A percentile compares a stretch with the other conserved stretches of the same genome.
phyloP scores from a whole-genome alignment of 2,329 filamentous ascomycete species.

The Trichoderma sp. region DNA sequence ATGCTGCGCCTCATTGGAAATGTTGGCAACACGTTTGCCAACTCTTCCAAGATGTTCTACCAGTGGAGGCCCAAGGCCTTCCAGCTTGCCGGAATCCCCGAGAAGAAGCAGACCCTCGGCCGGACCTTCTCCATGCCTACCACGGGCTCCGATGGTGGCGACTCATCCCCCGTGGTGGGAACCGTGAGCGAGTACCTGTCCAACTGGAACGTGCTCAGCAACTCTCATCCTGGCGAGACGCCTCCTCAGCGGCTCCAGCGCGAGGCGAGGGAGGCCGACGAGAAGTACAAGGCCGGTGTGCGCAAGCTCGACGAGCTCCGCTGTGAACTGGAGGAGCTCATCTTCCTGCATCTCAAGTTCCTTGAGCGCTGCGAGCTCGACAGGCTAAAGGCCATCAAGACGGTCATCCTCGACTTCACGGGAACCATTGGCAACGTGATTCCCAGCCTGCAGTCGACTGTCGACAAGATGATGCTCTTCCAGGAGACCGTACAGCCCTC shows the following conservation, averaged over 20 bases:
- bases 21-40: conserved; percentile 92
- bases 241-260: conserved; percentile 81
- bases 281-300: conserved; percentile 87
- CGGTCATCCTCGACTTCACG: conserved; percentile 95
- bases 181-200: conserved; percentile 86
- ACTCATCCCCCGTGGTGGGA: conserved; percentile 81
- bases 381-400: conserved; percentile 95
- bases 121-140: conserved; percentile 74
- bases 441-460: conserved; percentile 88
- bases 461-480: conserved; percentile 98
- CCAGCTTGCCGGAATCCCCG: conserved; percentile 80
- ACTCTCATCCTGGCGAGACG: conserved; percentile 90
- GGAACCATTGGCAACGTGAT: conserved; percentile 98
- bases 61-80: conserved; percentile 96
- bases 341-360: conserved; percentile 89
- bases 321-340: conserved; percentile 93
- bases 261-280: conserved; percentile 87
- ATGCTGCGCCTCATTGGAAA: conserved; percentile 91
- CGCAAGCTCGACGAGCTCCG: conserved; percentile 85
- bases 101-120: conserved; percentile 75
- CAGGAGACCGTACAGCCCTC: conserved; percentile 97
- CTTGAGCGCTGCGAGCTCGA: conserved; percentile 97
- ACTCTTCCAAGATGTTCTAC: conserved; percentile 96
- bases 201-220: conserved; percentile 85
- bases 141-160: conserved; percentile 57